Evolutionary conservation across 208 protist genomes (phyloP), one percentile per base, ranked within the genome.

Genomic region (Acanthamoeba sp.): DNA sequence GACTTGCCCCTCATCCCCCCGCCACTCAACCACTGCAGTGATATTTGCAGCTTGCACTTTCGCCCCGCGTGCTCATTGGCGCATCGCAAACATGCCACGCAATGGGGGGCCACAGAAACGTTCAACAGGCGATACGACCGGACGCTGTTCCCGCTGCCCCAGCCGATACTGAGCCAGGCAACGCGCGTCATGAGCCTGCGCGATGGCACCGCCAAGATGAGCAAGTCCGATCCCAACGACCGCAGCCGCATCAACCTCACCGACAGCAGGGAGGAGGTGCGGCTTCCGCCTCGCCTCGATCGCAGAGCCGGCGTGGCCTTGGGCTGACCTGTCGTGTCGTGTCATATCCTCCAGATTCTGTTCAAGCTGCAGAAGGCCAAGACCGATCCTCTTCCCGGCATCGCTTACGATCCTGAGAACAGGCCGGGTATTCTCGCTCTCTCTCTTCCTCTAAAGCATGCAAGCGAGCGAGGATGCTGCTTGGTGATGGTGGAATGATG

Each of bases 161-260:
- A 85, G 36, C 66, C 90, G 2, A 96, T 69, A 24, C 45, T 96
- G 2, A 94, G 59, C 91, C 36, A 94, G 80, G n/a, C 88, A 2
- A 94, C 40, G 52, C 64, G 95, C 20, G 95, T 97, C 2, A 97
- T 97, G 96, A 95, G 66, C 88, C 73, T 97, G 32, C 34, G 76
- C 10, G 91, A 97, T 92, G 94, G 91, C 27, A 71, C n/a, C 16
- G 59, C n/a, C 3, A 97, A 97, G 92, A 97, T 97, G 96, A 93
- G 73, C 48, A 97, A 97, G 62, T 97, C 94, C 10, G 95, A 96
- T 84, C 34, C 42, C 29, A 89, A 40, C 22, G 94, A 95, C 27
- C 34, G 55, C 0, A 94, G 91, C 20, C 82, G 96, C 29, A 97
- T 97, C 85, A 94, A 96, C 52, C 59, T 97, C 24, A 94, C 93